Percentiles rank a stretch among this genome's conserved stretches.
phyloP scores from a whole-genome alignment of 2,329 filamentous ascomycete genomes.

The Aureobasidium pullulans region DNA sequence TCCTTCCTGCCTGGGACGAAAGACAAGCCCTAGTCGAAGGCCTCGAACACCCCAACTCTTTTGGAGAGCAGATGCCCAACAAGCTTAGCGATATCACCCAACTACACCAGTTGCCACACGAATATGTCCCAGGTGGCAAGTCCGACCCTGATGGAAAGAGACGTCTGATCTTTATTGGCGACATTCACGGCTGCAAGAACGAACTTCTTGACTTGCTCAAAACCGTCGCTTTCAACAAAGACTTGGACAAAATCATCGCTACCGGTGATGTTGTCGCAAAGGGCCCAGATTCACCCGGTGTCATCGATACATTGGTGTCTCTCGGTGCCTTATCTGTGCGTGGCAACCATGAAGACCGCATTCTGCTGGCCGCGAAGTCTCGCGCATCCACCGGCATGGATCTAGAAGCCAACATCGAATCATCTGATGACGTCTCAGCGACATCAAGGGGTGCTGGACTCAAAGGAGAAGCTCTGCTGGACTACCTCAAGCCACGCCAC shows the following conservation, averaged over 20 bases:
- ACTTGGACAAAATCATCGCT: conserved; percentile 66
- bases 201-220: conserved; percentile 57
- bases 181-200: conserved; percentile 80
- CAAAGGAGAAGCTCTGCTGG: conserved; percentile 10
- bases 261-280: conserved; percentile 78
- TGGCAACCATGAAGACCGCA: conserved; percentile 85
- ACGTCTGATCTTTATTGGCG: conserved; percentile 74
- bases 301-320: conserved; percentile 66
- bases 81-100: conserved; percentile 37
- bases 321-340: conserved; percentile 74
- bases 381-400: not conserved
- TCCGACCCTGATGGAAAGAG: conserved; percentile 34
- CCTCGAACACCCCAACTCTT: conserved; percentile 25
- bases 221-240: conserved; percentile 55
- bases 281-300: conserved; percentile 72
- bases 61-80: conserved; percentile 19
- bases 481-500: conserved; percentile 21
- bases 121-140: conserved; percentile 26
- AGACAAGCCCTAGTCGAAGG: conserved; percentile 28
- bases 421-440: not conserved
- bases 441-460: conserved; percentile 2
- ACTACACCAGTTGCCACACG: conserved; percentile 41
- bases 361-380: conserved; percentile 49
- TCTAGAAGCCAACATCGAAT: conserved; percentile 9
- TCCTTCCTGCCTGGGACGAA: conserved; percentile 31